phyloP scores from a whole-genome alignment of 805 yeast genomes.

The Pichia pseudocactophila region DNA sequence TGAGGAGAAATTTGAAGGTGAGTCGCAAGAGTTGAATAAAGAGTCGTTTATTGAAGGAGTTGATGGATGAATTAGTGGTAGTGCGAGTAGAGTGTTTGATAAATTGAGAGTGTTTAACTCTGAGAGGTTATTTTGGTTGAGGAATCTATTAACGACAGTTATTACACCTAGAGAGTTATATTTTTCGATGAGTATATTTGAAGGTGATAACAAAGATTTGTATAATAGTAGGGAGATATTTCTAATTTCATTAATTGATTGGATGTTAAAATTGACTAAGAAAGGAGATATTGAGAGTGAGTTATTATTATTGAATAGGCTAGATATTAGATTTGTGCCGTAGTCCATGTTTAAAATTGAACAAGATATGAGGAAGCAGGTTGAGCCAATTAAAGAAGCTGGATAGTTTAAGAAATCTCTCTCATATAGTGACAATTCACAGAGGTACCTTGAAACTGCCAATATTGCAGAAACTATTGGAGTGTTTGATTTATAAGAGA shows the following conservation, averaged over 20 bases:
- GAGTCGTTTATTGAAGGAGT: constrained; percentile 15
- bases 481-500: constrained; percentile 23
- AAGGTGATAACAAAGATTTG: constrained; percentile 35
- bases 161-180: constrained; percentile 45
- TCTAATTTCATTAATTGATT: constrained; percentile 32
- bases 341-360: constrained; percentile 41
- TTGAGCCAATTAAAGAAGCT: constrained; percentile 37
- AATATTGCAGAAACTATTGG: constrained; percentile 42
- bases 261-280: too few relatives aligned
- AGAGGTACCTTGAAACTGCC: constrained; percentile 45
- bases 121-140: constrained; percentile 22
- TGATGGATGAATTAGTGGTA: too few relatives aligned
- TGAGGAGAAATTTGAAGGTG: constrained; percentile 27
- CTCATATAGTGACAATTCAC: constrained; percentile 46
- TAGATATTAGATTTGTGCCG: constrained; percentile 31
- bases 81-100: too few relatives aligned
- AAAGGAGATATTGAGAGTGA: too few relatives aligned
- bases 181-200: constrained; percentile 45
- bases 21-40: constrained; percentile 19
- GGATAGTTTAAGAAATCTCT: constrained; percentile 36
- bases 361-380: constrained; percentile 48
- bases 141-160: constrained; percentile 32
- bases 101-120: too few relatives aligned
- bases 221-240: constrained; percentile 36
- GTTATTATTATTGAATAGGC: too few relatives aligned